Conservation (phyloP, 345 rosid genomes). For the Salix exigua region DNA sequence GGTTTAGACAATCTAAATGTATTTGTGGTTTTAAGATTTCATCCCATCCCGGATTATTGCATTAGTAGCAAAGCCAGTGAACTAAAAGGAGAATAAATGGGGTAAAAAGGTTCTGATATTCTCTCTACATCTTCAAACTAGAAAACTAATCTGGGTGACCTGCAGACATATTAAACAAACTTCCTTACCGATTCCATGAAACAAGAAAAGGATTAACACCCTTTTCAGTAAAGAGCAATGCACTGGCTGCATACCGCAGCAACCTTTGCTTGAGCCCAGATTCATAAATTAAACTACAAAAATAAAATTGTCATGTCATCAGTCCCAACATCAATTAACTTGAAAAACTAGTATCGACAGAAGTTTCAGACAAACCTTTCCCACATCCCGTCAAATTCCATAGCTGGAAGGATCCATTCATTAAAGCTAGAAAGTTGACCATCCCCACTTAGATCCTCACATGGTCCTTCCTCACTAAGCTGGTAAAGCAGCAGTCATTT, state of each 20-base stretch:
- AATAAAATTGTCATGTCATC: constrained; percentile 11
- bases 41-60: neutral
- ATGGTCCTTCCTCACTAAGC: constrained; percentile 96
- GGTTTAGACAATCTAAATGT: neutral
- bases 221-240: constrained; percentile 82
- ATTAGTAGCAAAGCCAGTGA: neutral
- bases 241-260: constrained; percentile 86
- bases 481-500: constrained; percentile 28
- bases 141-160: neutral
- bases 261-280: constrained; percentile 88
- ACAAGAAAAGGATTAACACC: constrained; percentile 86
- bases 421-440: constrained; percentile 85
- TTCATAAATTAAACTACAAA: constrained; percentile 84
- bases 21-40: neutral
- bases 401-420: constrained; percentile 96
- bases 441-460: constrained; percentile 75
- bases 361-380: constrained; percentile 62
- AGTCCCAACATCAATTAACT: neutral
- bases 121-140: neutral
- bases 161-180: constrained; percentile 2
- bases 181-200: constrained; percentile 86
- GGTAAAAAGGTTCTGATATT: neutral
- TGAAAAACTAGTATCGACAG: neutral
- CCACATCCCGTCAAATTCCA: constrained; percentile 99
- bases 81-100: neutral